Evolutionary conservation across 257 asterid species (phyloP).

Genomic region (Nicotiana tomentosiformis): DNA sequence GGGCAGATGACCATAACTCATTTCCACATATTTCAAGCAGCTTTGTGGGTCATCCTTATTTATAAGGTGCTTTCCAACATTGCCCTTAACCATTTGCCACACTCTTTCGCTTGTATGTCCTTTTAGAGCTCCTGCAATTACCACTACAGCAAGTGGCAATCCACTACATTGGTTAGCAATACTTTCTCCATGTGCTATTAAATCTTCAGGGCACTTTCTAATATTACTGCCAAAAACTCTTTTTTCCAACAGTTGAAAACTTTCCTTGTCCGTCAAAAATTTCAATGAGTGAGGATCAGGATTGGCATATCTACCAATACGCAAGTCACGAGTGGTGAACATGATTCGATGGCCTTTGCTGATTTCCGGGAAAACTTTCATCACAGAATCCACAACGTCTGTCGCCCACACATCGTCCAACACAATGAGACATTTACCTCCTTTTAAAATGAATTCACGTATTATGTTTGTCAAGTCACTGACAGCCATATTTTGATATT

Average conservation of each 20-base stretch:
- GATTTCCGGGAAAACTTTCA: neutral
- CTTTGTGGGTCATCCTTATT: too few species aligned
- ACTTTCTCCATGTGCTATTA: neutral
- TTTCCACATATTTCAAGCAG: too few species aligned
- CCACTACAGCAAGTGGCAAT: too few species aligned
- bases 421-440: constrained; percentile 1
- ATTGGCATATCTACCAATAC: neutral
- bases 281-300: neutral
- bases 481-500: too few species aligned
- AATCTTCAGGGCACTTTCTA: neutral
- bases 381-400: neutral
- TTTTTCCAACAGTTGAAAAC: neutral
- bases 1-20: too few species aligned
- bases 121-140: too few species aligned
- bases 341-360: neutral
- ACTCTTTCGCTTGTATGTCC: too few species aligned
- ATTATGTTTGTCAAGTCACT: too few species aligned
- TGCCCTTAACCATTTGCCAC: too few species aligned
- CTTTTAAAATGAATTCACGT: too few species aligned
- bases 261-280: neutral
- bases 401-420: neutral
- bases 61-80: too few species aligned
- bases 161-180: too few species aligned
- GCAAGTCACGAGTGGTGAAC: neutral
- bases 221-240: neutral